A percentile compares a stretch with the other conserved stretches of the same genome.
Evolutionary conservation across 768 basidiomycete species (phyloP).

Genomic region (Suillus paluster): DNA sequence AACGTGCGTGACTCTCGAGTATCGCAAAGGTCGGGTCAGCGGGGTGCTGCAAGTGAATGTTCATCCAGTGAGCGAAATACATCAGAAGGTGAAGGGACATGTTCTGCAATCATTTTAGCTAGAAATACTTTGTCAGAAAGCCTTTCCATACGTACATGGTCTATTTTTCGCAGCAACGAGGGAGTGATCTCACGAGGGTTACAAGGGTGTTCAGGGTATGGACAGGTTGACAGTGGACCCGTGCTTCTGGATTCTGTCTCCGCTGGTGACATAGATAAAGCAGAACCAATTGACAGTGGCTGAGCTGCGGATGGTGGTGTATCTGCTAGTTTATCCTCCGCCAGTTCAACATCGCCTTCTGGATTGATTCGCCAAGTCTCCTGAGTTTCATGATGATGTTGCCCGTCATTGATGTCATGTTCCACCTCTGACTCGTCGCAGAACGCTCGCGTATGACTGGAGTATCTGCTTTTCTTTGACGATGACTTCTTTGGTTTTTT

Average conservation of each 20-base stretch:
- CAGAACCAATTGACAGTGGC: constrained; percentile 30
- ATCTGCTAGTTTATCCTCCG: constrained; percentile 39
- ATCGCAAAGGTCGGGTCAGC: constrained; percentile 44
- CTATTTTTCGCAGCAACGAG: constrained; percentile 57
- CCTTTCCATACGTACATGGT: constrained; percentile 56
- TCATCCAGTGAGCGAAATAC: constrained; percentile 87
- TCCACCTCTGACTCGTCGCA: constrained; percentile 28
- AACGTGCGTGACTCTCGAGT: constrained; percentile 65
- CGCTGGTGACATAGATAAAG: not conserved
- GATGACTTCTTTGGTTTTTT: constrained; percentile 36
- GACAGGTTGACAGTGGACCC: too few relatives aligned
- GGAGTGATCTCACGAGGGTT: constrained; percentile 62
- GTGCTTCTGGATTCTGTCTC: not conserved
- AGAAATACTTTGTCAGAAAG: not conserved
- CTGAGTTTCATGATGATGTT: constrained; percentile 9
- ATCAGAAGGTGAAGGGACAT: constrained; percentile 76
- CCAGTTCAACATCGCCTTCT: constrained; percentile 48
- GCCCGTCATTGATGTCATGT: constrained; percentile 3
- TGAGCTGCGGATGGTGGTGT: constrained; percentile 46
- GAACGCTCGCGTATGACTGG: constrained; percentile 41
- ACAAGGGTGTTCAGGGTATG: not conserved
- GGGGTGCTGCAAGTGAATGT: constrained; percentile 54
- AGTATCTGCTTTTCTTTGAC: constrained; percentile 16
- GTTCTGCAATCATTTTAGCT: constrained; percentile 46
- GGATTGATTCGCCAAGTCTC: constrained; percentile 41